phyloP scores from a whole-genome alignment of 2,329 filamentous ascomycete species.

The Seiridium unicorne region DNA sequence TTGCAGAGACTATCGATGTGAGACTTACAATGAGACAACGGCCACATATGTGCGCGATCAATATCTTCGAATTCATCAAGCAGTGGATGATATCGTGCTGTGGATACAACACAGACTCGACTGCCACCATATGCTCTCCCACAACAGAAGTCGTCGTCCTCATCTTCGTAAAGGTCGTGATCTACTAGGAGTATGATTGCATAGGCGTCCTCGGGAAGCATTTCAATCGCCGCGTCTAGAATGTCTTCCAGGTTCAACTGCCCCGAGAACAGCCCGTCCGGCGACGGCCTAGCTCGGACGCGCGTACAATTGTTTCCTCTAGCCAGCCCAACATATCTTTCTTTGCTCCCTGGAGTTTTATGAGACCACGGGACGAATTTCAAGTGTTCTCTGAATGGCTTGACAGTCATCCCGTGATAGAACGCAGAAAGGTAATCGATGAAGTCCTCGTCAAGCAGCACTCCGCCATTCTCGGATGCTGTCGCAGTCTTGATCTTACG shows the following conservation, averaged over 20 bases:
- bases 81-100: conserved; percentile 58
- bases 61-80: conserved; percentile 37
- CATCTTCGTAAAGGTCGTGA: conserved; percentile 65
- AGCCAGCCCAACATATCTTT: conserved; percentile 44
- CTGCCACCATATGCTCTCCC: conserved; percentile 65
- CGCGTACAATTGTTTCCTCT: conserved; percentile 36
- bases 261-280: conserved; percentile 42
- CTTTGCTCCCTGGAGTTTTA: conserved; percentile 7
- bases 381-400: conserved; percentile 36
- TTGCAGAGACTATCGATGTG: conserved; percentile 43
- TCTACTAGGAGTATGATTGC: conserved; percentile 55
- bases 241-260: conserved; percentile 63
- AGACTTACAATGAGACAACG: conserved; percentile 56
- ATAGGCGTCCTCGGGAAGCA: conserved; percentile 58
- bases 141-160: conserved; percentile 66
- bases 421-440: conserved; percentile 39
- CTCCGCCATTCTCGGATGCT: neutral
- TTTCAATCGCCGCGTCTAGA: conserved; percentile 52
- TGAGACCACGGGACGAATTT: conserved; percentile 49
- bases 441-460: conserved; percentile 28
- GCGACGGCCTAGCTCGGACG: conserved; percentile 48
- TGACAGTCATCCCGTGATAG: conserved; percentile 54
- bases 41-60: conserved; percentile 59
- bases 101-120: conserved; percentile 60
- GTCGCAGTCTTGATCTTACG: neutral